Evolutionary conservation across 2,329 filamentous ascomycete species (phyloP).

Genomic region (Furcasterigmium furcatum): DNA sequence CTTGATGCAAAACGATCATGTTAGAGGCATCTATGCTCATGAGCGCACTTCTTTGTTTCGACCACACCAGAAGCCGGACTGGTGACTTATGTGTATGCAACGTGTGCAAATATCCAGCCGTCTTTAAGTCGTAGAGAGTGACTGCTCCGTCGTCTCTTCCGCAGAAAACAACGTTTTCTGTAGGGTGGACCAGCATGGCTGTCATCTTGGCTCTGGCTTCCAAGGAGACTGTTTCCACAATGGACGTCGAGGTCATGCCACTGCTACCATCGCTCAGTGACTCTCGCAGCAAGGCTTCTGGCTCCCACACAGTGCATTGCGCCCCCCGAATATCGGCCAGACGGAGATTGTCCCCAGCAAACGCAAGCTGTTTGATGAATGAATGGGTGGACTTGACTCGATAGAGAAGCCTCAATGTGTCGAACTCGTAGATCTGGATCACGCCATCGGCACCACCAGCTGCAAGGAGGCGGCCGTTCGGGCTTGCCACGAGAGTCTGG

Average conservation of each 20-base stretch:
- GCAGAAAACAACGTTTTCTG: constrained; percentile 23
- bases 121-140: constrained; percentile 21
- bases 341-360: constrained; percentile 24
- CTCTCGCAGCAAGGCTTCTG: constrained; percentile 20
- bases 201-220: constrained; percentile 23
- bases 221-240: constrained; percentile 16
- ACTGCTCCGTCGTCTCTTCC: constrained; percentile 32
- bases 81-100: constrained; percentile 24
- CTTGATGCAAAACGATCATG: constrained; percentile 13
- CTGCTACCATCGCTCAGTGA: constrained; percentile 20
- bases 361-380: constrained; percentile 26
- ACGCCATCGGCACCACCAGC: constrained; percentile 16
- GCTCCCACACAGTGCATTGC: constrained; percentile 33
- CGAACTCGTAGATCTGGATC: constrained; percentile 23
- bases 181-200: constrained; percentile 20
- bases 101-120: constrained; percentile 15
- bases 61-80: constrained; percentile 23
- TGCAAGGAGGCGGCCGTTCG: constrained; percentile 24
- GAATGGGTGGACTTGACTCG: constrained; percentile 17
- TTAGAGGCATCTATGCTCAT: constrained; percentile 24
- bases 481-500: constrained; percentile 24
- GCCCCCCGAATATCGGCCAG: constrained; percentile 28
- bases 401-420: constrained; percentile 23
- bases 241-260: constrained; percentile 13
- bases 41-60: constrained; percentile 16